Evolutionary conservation across 495 filamentous ascomycete species (phyloP).

Genomic region (Aspergillus taichungensis): DNA sequence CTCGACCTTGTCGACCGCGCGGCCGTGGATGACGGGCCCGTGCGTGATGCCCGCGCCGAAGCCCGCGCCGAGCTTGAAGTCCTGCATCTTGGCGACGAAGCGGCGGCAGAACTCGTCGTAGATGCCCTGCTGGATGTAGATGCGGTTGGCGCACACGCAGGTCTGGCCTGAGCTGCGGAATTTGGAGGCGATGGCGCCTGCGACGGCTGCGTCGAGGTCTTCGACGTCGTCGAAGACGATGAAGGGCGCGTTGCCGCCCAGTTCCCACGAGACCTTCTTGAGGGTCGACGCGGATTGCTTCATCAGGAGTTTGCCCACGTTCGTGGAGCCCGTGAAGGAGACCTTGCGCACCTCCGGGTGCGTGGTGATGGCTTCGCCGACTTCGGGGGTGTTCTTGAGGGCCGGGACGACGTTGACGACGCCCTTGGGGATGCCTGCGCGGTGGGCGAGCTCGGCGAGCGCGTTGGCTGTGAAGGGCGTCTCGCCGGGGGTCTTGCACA

Average conservation of each 20-base stretch:
- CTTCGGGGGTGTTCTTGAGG: conserved; percentile 57
- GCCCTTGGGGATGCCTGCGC: conserved; percentile 77
- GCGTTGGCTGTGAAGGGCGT: conserved; percentile 81
- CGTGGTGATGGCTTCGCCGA: conserved; percentile 65
- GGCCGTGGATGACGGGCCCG: conserved; percentile 73
- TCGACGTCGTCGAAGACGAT: conserved; percentile 85
- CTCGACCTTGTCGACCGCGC: conserved; percentile 67
- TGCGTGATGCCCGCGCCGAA: conserved; percentile 65
- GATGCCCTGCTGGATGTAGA: conserved; percentile 72
- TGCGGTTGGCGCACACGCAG: conserved; percentile 82
- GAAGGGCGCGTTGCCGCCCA: conserved; percentile 88
- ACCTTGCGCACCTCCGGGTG: conserved; percentile 69
- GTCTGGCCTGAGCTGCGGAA: conserved; percentile 87
- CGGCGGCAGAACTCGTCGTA: conserved; percentile 66
- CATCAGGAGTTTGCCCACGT: conserved; percentile 82
- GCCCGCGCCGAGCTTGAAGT: conserved; percentile 69
- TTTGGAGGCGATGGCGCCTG: conserved; percentile 67
- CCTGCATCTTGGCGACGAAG: conserved; percentile 65
- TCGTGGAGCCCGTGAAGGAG: conserved; percentile 82
- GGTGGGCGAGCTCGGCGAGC: conserved; percentile 69
- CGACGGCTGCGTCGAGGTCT: conserved; percentile 67
- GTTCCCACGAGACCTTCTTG: conserved; percentile 80
- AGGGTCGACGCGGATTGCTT: conserved; percentile 70
- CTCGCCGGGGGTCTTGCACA: conserved; percentile 76
- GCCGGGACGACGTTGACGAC: conserved; percentile 78